These are phyloP conservation scores for Pythium dissotocum DNA, from an alignment of 352 stramenopile species.

Conservation along the genomic window DNA sequence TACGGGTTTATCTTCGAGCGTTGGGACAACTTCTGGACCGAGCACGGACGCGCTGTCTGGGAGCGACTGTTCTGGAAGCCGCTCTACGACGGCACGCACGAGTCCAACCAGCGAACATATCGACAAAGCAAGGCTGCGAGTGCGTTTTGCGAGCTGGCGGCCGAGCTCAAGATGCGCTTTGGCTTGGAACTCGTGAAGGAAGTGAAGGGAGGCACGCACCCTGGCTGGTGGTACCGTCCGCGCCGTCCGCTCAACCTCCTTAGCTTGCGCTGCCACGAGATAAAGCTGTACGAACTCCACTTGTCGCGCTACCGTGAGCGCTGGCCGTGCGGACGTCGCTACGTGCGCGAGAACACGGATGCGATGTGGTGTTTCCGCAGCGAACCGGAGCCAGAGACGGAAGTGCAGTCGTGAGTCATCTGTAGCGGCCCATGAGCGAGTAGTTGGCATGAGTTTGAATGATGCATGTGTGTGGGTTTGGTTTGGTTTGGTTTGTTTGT, in stretches of 20 bases:
- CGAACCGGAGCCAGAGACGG: not conserved
- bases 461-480: not conserved
- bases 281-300: slow-evolving; percentile 16
- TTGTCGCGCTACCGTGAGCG: slow-evolving; percentile 25
- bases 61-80: slow-evolving; percentile 50
- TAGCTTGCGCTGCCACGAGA: slow-evolving; percentile 5
- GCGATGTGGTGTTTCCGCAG: slow-evolving; percentile 19
- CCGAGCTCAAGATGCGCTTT: slow-evolving; percentile 32
- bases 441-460: not conserved
- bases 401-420: not conserved
- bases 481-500: not conserved
- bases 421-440: not conserved
- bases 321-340: slow-evolving; percentile 20
- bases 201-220: slow-evolving; percentile 1
- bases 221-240: slow-evolving; percentile 29
- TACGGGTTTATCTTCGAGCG: slow-evolving; percentile 49
- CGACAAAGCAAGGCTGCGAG: slow-evolving; percentile 34
- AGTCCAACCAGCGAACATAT: slow-evolving; percentile 34
- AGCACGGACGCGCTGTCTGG: slow-evolving; percentile 47
- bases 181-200: slow-evolving; percentile 6
- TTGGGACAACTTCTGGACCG: slow-evolving; percentile 51
- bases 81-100: slow-evolving; percentile 24
- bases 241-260: slow-evolving; percentile 15
- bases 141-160: slow-evolving; percentile 35
- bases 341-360: slow-evolving; percentile 12